Base-by-base conservation (phyloP, 495 filamentous ascomycete genomes). In the Tuber brumale region DNA sequence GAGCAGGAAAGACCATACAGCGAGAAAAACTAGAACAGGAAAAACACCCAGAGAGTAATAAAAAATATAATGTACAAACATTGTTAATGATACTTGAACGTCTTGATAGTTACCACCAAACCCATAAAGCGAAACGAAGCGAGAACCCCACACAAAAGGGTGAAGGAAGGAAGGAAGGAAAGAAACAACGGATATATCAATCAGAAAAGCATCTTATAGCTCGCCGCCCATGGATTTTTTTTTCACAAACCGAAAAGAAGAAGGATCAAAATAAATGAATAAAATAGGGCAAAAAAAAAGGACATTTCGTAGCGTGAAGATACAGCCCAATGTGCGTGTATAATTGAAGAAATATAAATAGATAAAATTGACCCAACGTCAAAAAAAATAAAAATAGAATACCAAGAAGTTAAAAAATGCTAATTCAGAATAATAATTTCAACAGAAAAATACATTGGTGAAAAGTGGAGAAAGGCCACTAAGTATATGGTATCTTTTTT, bases 31-130 rank as follows among this genome's bases (percentile, higher is more conserved):
- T 12, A 14, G 61, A 37, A 71, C 75, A 76, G 72, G 57, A 76
- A 70, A 80, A 42, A 48, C 72, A 72, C 48, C 74, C 71, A 57
- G 71, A n/a, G 51, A 61, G 51, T 66, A 66, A 73, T 39, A 39
- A 39, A 37, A 39, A 39, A 39, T 39, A 39, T 80, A 80, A 76
- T 79, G 41, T 42, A 42, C 41, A 76, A 76, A 76, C 14, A 35
- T 66, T 66, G 57, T 79, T 79, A 78, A 76, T 57, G 72, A 80
- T 80, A 80, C 73, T 66, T 79, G 70, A 70, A 79, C 78, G 72
- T 79, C 76, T 80, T 79, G 70, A 80, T 80, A n/a, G n/a, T n/a
- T n/a, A 79, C 76, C 78, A 80, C 78, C 76, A 80, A 76, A 79
- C 76, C 78, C 51, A 61, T 61, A 31, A 61, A 31, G 44, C 46